Conservation (phyloP, 305 asterid species). For the Andrographis paniculata region DNA sequence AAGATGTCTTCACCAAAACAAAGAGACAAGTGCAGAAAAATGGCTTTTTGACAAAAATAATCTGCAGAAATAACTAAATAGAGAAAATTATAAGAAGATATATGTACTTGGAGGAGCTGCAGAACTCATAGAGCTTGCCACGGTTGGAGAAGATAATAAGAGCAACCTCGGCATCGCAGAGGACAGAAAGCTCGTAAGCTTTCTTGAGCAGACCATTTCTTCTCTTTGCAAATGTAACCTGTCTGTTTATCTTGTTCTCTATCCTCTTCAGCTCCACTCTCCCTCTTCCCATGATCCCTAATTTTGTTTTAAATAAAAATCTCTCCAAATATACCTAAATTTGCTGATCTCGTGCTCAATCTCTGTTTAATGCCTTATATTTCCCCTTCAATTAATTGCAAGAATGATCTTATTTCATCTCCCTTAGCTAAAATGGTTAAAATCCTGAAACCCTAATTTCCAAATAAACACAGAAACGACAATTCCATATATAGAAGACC, state of each 20-base stretch:
- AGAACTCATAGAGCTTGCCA: constrained; percentile 89
- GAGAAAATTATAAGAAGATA: neutral
- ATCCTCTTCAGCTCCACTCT: constrained; percentile 92
- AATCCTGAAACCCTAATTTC: neutral
- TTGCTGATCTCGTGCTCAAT: neutral
- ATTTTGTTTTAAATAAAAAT: neutral
- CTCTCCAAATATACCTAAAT: constrained; percentile 2
- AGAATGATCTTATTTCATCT: no score
- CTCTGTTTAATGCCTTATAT: neutral
- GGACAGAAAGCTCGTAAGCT: no score
- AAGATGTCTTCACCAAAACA: no score
- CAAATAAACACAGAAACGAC: neutral
- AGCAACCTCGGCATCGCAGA: no score
- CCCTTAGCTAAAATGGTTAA: neutral
- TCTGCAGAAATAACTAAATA: no score
- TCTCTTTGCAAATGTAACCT: no score
- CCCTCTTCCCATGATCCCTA: constrained; percentile 63
- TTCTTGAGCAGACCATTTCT: no score
- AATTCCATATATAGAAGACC: neutral
- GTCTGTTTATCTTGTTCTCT: constrained; percentile 89
- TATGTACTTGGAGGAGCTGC: constrained; percentile 67
- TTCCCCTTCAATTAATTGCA: constrained; percentile 10
- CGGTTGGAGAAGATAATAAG: constrained; percentile 84
- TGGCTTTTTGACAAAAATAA: no score
- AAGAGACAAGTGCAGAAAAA: no score